phyloP scores from a whole-genome alignment of 1,139 yeast species.

The Saccharomyces hybrid region DNA sequence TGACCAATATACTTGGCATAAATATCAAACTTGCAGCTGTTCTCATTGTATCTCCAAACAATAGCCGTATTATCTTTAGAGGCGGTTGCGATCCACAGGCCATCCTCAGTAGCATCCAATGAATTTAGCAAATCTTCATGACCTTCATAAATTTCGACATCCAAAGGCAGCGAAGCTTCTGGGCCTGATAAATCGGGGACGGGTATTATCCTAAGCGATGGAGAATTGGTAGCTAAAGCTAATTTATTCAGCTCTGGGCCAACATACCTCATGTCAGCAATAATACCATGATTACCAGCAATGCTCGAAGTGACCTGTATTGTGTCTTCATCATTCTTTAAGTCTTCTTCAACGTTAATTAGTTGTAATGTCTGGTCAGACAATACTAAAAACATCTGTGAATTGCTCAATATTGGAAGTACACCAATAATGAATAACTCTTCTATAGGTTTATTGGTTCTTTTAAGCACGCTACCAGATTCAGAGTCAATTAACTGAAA shows the following conservation, averaged over 20 bases:
- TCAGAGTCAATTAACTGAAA: constrained; percentile 54
- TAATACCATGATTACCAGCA: constrained; percentile 94
- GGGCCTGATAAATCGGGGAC: constrained; percentile 34
- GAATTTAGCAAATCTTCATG: constrained; percentile 82
- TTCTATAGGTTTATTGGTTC: constrained; percentile 51
- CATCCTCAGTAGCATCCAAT: constrained; percentile 70
- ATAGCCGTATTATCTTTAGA: constrained; percentile 86
- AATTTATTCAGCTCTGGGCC: constrained; percentile 52
- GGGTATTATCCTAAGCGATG: constrained; percentile 67
- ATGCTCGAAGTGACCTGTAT: constrained; percentile 47
- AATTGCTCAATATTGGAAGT: constrained; percentile 32
- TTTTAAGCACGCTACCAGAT: constrained; percentile 37
- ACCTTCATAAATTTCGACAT: constrained; percentile 62
- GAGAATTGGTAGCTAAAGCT: constrained; percentile 91
- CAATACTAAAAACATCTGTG: constrained; percentile 40
- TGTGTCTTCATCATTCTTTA: constrained; percentile 25
- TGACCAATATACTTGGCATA: constrained; percentile 75
- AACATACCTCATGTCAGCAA: constrained; percentile 77
- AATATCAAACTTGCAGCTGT: constrained; percentile 38
- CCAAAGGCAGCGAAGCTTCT: constrained; percentile 40
- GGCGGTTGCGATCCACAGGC: constrained; percentile 84
- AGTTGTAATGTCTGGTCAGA: constrained; percentile 81
- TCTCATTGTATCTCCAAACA: constrained; percentile 60
- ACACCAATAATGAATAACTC: constrained; percentile 63
- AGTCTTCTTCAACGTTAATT: constrained; percentile 36